Base-by-base conservation (phyloP, 2,329 filamentous ascomycete genomes). In the Colletotrichum musae region DNA sequence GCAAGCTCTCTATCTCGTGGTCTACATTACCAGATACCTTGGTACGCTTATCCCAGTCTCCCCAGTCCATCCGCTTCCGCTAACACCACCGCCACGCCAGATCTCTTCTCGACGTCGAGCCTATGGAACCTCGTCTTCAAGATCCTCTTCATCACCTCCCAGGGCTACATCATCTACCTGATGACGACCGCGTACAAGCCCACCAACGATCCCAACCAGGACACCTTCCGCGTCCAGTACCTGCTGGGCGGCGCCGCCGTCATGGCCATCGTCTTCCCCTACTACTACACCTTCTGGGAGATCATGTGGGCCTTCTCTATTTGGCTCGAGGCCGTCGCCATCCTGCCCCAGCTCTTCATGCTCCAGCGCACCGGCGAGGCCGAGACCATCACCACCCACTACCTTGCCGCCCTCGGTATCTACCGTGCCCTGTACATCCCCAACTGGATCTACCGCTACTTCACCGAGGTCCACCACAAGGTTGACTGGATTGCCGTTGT, bases 361-460 rank as follows among this genome's bases (percentile, higher is more conserved):
- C 87, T 99, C 72, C 96, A 99, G 84, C 89, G 96, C 76, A 99
- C 96, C 0, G 97, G 96, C 74, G 95, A 98, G 84, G 97, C 96
- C 12, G 96, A 99, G 84, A 98, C 96, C n/a, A 99, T 99, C 78
- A 99, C 96, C 13, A 97, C 95, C 1, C 95, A 99, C 83, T 99
- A 99, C 81, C 88, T 99, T 50, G 97, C 97, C 78, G 95, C 97
- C 15, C 87, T 99, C 45, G 96, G 96, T 41, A 85, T 92, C 72
- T 99, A 99, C 85, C 89, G 96, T 66, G 94, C 95, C 4, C 86
- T 99, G 65, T 99, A 99, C 83, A 99, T 99, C 75, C 96, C 96
- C 73, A 99, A 99, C 84, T 99, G 96, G 96, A 91, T 98, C 76
- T 98, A 94, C 83, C 88, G 96, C 64, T 98, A 95, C 83, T 88